Percentiles rank a stretch among this genome's conserved stretches.
These are phyloP conservation scores for Xylona heveae DNA, from an alignment of 495 filamentous ascomycete genomes.

Conservation along the genomic window DNA sequence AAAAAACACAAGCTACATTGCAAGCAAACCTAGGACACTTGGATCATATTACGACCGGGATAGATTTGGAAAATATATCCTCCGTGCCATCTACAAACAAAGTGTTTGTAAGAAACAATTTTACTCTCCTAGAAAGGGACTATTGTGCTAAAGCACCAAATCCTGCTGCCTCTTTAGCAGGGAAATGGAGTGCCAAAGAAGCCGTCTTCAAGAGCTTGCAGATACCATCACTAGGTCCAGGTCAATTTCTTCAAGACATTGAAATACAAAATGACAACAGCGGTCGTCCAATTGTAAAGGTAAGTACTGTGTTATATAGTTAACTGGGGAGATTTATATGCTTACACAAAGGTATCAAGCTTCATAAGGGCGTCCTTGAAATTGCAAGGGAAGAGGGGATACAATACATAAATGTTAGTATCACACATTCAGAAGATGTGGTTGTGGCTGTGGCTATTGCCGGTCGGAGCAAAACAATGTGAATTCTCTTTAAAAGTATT, in stretches of 20 bases:
- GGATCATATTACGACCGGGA: conserved; percentile 64
- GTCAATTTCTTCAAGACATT: conserved; percentile 80
- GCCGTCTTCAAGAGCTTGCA: conserved; percentile 96
- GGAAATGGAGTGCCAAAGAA: conserved; percentile 93
- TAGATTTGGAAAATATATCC: conserved; percentile 77
- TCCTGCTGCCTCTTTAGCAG: conserved; percentile 71
- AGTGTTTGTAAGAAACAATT: conserved; percentile 88
- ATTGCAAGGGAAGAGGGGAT: conserved; percentile 69
- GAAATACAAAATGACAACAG: conserved; percentile 65
- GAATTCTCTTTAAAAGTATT: no score
- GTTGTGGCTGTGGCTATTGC: conserved; percentile 82
- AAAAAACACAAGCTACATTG: no score
- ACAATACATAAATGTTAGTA: conserved; percentile 73
- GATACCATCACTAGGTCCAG: conserved; percentile 62
- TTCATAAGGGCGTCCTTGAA: conserved; percentile 60
- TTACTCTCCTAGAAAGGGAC: conserved; percentile 57
- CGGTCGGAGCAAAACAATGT: no score
- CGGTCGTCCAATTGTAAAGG: conserved; percentile 64
- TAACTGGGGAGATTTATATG: neutral
- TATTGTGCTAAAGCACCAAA: conserved; percentile 65
- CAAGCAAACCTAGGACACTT: no score
- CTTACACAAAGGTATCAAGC: conserved; percentile 27
- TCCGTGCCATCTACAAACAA: conserved; percentile 81
- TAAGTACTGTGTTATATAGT: conserved; percentile 26
- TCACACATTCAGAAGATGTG: conserved; percentile 82